phyloP scores from a whole-genome alignment of 768 basidiomycete species.

The Termitomyces sp. region DNA sequence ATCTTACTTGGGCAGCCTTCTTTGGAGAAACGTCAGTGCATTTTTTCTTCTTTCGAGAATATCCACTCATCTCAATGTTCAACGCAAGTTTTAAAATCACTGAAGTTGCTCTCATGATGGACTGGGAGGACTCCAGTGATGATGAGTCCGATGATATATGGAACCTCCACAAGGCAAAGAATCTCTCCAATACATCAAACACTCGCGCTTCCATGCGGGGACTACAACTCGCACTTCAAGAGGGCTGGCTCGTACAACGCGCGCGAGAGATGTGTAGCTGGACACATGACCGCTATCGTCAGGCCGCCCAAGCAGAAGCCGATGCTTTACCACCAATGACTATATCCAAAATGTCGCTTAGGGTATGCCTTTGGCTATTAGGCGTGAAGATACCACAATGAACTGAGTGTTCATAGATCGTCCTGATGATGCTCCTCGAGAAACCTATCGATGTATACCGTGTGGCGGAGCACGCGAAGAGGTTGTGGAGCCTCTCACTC shows the following conservation, averaged over 20 bases:
- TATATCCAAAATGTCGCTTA: constrained; percentile 66
- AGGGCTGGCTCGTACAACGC: constrained; percentile 72
- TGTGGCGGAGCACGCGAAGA: constrained; percentile 66
- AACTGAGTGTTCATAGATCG: constrained; percentile 38
- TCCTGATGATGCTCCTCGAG: constrained; percentile 69
- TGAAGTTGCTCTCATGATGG: constrained; percentile 70
- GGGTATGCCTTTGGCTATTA: constrained; percentile 33
- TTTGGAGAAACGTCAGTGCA: constrained; percentile 63
- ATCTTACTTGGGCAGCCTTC: constrained; percentile 67
- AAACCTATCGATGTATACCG: constrained; percentile 59
- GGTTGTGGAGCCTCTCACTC: constrained; percentile 27
- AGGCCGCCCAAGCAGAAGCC: constrained; percentile 64
- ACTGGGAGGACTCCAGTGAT: constrained; percentile 63
- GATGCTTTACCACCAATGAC: constrained; percentile 42
- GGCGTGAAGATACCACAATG: neutral
- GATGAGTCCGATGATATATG: constrained; percentile 50
- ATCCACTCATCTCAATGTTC: neutral
- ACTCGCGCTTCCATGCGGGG: constrained; percentile 63
- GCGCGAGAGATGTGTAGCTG: constrained; percentile 77
- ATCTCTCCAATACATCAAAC: constrained; percentile 33
- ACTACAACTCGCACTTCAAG: constrained; percentile 59
- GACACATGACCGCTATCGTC: constrained; percentile 70
- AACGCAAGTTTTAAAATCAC: constrained; percentile 61
- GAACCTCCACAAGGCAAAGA: constrained; percentile 49
- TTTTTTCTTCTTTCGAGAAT: neutral